Percentiles rank a stretch among this genome's conserved stretches.
These are phyloP conservation scores for Choricystis sp. DNA, from an alignment of 139 green algal genomes.

Conservation along the genomic window DNA sequence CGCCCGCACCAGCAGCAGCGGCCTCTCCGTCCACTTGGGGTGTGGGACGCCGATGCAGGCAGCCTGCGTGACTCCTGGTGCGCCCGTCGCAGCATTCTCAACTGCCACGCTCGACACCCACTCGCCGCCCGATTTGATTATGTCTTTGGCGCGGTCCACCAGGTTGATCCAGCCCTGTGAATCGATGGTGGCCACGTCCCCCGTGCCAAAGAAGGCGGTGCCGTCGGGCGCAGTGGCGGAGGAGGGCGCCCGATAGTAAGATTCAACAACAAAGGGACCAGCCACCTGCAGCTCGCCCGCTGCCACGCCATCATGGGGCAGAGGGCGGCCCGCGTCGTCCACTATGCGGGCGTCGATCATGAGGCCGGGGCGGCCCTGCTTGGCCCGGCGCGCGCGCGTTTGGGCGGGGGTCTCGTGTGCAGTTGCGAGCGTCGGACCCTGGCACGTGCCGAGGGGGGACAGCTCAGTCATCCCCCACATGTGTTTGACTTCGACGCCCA, in stretches of 20 bases:
- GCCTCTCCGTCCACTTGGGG: constrained; percentile 53
- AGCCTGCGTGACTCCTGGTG: constrained; percentile 18
- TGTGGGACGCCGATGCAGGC: constrained; percentile 52
- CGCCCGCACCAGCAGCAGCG: constrained; percentile 51
- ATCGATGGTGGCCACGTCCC: constrained; percentile 64
- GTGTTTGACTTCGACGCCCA: constrained; percentile 12
- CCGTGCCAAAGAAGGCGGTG: constrained; percentile 64
- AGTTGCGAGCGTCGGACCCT: neutral
- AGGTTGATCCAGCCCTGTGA: constrained; percentile 22
- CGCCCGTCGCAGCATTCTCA: constrained; percentile 31
- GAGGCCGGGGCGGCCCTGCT: constrained; percentile 37
- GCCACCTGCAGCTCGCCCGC: constrained; percentile 51
- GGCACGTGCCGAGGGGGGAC: constrained; percentile 34
- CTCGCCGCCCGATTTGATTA: constrained; percentile 66
- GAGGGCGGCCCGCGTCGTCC: constrained; percentile 22
- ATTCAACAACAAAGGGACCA: constrained; percentile 29
- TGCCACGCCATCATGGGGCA: constrained; percentile 23
- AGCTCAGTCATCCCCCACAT: constrained; percentile 65
- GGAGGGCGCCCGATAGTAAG: constrained; percentile 29
- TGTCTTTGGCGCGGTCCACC: constrained; percentile 59
- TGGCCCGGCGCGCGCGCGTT: neutral
- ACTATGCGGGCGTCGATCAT: constrained; percentile 49
- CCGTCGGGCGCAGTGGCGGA: constrained; percentile 9
- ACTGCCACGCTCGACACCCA: constrained; percentile 47
- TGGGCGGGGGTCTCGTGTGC: neutral